Evolutionary conservation across 1,139 yeast species (phyloP).

Genomic region (Pichia sp.): DNA sequence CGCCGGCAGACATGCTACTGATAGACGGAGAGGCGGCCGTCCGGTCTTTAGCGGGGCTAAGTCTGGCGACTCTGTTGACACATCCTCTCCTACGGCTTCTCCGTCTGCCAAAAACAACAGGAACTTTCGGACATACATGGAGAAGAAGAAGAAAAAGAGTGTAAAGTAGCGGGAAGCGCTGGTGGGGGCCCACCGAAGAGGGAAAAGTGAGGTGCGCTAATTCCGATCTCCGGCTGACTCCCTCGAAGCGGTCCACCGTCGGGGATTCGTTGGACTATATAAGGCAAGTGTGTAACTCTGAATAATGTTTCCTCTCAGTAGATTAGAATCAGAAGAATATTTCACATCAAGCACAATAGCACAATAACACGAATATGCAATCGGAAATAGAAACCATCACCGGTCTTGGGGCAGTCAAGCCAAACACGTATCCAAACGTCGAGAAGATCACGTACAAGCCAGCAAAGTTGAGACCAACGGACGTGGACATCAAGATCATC

Average conservation of each 20-base stretch:
- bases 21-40: conserved; percentile 11
- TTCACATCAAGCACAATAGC: too few relatives aligned
- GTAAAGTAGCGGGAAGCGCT: background rate
- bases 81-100: background rate
- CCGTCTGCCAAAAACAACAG: conserved; percentile 11
- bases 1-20: conserved; percentile 3
- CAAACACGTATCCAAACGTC: conserved; percentile 32
- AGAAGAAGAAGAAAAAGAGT: conserved; percentile 42
- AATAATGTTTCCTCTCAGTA: too few relatives aligned
- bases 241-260: too few relatives aligned
- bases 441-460: conserved; percentile 33
- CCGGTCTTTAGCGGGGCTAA: conserved; percentile 10
- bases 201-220: too few relatives aligned
- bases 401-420: conserved; percentile 36
- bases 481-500: conserved; percentile 42
- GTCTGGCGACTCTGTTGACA: background rate
- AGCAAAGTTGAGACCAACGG: conserved; percentile 45
- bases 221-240: too few relatives aligned
- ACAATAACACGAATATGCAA: background rate
- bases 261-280: too few relatives aligned
- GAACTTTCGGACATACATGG: conserved; percentile 19
- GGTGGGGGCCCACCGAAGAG: too few relatives aligned
- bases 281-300: too few relatives aligned
- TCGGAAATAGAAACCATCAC: background rate
- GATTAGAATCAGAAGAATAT: too few relatives aligned